Base-by-base conservation (phyloP, 2,329 filamentous ascomycete species). In the Colletotrichum sp. region DNA sequence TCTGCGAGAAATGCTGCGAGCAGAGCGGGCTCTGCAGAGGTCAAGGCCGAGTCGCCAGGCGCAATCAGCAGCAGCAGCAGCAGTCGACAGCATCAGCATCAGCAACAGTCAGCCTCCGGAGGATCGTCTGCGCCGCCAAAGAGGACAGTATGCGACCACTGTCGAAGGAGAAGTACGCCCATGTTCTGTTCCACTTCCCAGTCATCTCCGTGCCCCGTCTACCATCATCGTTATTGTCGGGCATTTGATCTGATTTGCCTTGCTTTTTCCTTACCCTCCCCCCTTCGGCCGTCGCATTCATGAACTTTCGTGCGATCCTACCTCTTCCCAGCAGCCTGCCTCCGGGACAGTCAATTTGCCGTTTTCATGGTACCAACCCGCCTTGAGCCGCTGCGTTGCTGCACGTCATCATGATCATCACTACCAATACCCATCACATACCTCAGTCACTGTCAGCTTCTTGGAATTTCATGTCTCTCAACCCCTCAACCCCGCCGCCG, bases 141-240 rank as follows among this genome's bases (percentile, higher is more conserved):
- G 73, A 81, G 84, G 47, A 86, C 82, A 34, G 85, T 87, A 38
- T 87, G 85, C 77, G 85, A 87, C 73, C 84, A 87, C 75, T 87
- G 85, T 77, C 82, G 85, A 67, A 79, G 83, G 76, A 80, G 85
- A 76, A 80, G 85, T 86, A 82, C 75, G 84, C 43, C 43, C 43
- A 51, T 51, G 43, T 51, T 51, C 80, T 47, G n/a, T 62, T 58
- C 68, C 34, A 71, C 66, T 72, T 63, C 34, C 34, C 70, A 59
- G 71, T 66, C n/a, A 24, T 36, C 51, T 63, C 43, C 43, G n/a
- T 51, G 43, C 43, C 43, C 43, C 11, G 31, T 62, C 31, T 21
- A 33, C 58, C 43, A 21, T 51, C 43, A 24, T 63, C 58, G 63
- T 66, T 36, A 66, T 63, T 47, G 62, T 63, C 62, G 55, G 33